Evolutionary conservation across 2,329 filamentous ascomycete genomes (phyloP).

Genomic region (Talaromyces pinophilus): DNA sequence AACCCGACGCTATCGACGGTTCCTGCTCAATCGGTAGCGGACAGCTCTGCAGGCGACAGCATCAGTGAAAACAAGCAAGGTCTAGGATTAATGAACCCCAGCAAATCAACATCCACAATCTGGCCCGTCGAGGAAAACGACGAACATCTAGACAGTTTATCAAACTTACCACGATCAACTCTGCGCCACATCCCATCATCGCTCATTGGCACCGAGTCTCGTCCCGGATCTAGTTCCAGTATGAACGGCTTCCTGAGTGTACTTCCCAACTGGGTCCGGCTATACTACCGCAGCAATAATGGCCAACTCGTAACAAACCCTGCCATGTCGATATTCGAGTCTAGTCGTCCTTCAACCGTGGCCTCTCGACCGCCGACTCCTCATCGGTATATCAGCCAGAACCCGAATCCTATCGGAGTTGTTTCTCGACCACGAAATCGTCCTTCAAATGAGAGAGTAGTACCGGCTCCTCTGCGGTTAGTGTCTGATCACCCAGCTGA

Average conservation of each 20-base stretch:
- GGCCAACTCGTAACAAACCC: conserved; percentile 53
- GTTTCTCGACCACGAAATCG: conserved; percentile 35
- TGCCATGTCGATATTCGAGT: conserved; percentile 44
- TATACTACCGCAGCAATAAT: conserved; percentile 69
- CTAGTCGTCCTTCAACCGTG: conserved; percentile 33
- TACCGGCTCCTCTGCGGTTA: conserved; percentile 28
- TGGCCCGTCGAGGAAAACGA: conserved; percentile 40
- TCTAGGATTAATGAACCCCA: conserved; percentile 19
- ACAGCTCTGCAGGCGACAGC: conserved; percentile 28
- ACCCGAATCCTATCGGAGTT: conserved; percentile 29
- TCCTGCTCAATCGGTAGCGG: conserved; percentile 35
- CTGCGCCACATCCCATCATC: conserved; percentile 35
- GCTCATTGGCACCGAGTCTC: conserved; percentile 29
- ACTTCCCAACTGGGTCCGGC: conserved; percentile 53
- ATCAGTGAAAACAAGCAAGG: conserved; percentile 20
- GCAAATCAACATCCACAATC: conserved; percentile 34
- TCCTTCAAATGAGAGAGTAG: conserved; percentile 27
- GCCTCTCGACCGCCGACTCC: conserved; percentile 28
- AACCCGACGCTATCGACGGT: conserved; percentile 49
- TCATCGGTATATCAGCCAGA: conserved; percentile 34
- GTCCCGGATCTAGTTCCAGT: conserved; percentile 45
- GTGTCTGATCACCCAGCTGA: conserved; percentile 39
- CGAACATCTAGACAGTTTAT: conserved; percentile 40
- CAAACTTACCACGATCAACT: conserved; percentile 35
- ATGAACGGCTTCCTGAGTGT: conserved; percentile 47